Conservation (phyloP, 2,329 filamentous ascomycete species). For the Beauveria sp. region DNA sequence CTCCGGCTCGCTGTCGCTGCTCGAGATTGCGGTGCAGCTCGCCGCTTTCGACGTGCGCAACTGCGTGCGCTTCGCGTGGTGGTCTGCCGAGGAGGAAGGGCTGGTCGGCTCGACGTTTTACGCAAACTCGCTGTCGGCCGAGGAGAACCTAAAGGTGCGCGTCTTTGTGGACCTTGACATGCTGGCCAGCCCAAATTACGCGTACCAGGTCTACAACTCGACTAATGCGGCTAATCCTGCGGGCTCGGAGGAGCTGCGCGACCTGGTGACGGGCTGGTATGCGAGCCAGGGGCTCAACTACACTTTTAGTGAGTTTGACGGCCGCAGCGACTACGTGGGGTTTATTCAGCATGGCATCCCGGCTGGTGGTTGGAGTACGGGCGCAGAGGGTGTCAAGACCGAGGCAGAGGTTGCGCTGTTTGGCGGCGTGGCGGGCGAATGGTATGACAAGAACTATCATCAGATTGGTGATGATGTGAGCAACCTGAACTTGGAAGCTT, state of each 20-base stretch:
- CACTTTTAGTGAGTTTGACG: conserved; percentile 67
- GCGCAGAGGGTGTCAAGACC: conserved; percentile 71
- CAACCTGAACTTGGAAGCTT: conserved; percentile 53
- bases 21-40: conserved; percentile 55
- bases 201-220: conserved; percentile 63
- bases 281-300: conserved; percentile 52
- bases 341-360: conserved; percentile 69
- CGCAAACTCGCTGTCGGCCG: conserved; percentile 42
- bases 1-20: conserved; percentile 54
- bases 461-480: conserved; percentile 51
- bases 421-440: conserved; percentile 58
- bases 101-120: conserved; percentile 58
- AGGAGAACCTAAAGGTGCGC: conserved; percentile 56
- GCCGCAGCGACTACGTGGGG: conserved; percentile 70
- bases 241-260: conserved; percentile 62
- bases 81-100: conserved; percentile 60
- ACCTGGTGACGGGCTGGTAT: conserved; percentile 64
- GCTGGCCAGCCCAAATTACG: conserved; percentile 59
- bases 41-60: conserved; percentile 52
- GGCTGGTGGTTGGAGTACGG: conserved; percentile 67
- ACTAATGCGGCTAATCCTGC: conserved; percentile 62
- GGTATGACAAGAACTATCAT: conserved; percentile 55
- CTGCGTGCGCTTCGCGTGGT: conserved; percentile 61
- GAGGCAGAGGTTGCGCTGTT: conserved; percentile 56
- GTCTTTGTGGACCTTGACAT: conserved; percentile 66